Evolutionary conservation across 768 basidiomycete genomes (phyloP).

Genomic region (Boletus speciosus): DNA sequence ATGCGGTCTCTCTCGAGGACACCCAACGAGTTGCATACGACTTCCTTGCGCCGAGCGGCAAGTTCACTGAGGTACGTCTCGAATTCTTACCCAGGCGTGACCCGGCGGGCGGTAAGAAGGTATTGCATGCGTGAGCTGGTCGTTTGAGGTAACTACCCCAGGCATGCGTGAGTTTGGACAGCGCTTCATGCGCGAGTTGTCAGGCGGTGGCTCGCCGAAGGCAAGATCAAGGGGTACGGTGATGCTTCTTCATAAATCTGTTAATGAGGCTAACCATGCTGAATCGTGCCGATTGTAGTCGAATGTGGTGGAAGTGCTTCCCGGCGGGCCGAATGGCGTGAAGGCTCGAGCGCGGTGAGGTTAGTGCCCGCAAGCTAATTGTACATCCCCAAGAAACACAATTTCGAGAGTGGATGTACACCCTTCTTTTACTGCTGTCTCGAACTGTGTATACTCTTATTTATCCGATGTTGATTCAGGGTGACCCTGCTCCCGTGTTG

Average conservation of each 20-base stretch:
- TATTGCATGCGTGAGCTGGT: no score
- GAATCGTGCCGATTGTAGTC: not conserved
- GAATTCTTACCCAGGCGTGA: not conserved
- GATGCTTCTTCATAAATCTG: not conserved
- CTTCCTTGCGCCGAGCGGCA: conserved; percentile 29
- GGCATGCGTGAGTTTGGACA: conserved; percentile 6
- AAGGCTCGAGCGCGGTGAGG: not conserved
- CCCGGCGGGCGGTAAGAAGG: no score
- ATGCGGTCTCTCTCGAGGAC: conserved; percentile 28
- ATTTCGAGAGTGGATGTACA: not conserved
- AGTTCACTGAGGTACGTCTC: not conserved
- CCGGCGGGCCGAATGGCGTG: not conserved
- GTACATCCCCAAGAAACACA: not conserved
- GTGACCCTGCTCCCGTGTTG: no score
- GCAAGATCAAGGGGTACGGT: conserved; percentile 12
- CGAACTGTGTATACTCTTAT: not conserved
- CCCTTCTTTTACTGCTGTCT: not conserved
- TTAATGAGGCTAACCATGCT: not conserved
- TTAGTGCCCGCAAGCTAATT: conserved; percentile 5
- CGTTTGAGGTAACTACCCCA: not conserved
- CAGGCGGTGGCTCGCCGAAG: conserved; percentile 5
- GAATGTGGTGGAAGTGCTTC: conserved; percentile 3
- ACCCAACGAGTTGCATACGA: conserved; percentile 31
- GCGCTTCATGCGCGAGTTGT: conserved; percentile 7
- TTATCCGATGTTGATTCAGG: no score